A percentile compares a stretch with the other conserved stretches of the same genome.
These are phyloP conservation scores for Staphylotrichum longicolle DNA, from an alignment of 495 filamentous ascomycete species.

Conservation along the genomic window DNA sequence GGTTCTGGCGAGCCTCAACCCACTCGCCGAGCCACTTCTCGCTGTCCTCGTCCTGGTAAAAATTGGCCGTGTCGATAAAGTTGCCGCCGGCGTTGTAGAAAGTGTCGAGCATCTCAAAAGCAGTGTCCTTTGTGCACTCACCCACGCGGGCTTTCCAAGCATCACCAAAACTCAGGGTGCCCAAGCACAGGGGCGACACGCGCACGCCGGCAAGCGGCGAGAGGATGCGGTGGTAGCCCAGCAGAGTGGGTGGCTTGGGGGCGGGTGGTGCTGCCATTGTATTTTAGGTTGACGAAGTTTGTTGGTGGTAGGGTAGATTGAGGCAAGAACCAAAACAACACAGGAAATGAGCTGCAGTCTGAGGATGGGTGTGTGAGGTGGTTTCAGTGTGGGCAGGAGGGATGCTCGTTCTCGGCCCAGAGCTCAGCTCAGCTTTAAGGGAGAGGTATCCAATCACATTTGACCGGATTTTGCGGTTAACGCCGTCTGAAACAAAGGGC, in stretches of 20 bases:
- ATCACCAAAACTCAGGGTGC: neutral
- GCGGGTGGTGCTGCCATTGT: neutral
- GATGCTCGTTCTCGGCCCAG: too few species aligned
- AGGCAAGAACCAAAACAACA: too few species aligned
- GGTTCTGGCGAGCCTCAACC: slow-evolving; percentile 50
- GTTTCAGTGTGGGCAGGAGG: too few species aligned
- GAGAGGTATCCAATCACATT: neutral
- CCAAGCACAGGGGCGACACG: slow-evolving; percentile 2
- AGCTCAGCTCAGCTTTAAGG: too few species aligned
- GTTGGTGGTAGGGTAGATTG: neutral
- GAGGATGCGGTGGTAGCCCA: neutral
- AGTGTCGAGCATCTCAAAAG: slow-evolving; percentile 1
- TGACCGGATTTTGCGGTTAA: neutral
- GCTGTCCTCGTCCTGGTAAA: slow-evolving; percentile 61
- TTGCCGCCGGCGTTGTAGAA: slow-evolving; percentile 51
- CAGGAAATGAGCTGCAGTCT: too few species aligned
- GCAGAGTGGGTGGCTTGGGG: neutral
- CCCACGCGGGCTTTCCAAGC: neutral
- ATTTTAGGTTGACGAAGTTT: too few species aligned
- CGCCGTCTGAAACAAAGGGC: neutral
- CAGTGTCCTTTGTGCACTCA: neutral
- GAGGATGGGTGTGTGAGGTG: too few species aligned
- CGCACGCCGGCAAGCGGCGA: neutral
- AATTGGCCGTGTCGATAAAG: slow-evolving; percentile 66
- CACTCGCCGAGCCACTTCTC: slow-evolving; percentile 69